Evolutionary conservation across 1,139 yeast genomes (phyloP).

Genomic region (Zygosaccharomyces pseudobailii): DNA sequence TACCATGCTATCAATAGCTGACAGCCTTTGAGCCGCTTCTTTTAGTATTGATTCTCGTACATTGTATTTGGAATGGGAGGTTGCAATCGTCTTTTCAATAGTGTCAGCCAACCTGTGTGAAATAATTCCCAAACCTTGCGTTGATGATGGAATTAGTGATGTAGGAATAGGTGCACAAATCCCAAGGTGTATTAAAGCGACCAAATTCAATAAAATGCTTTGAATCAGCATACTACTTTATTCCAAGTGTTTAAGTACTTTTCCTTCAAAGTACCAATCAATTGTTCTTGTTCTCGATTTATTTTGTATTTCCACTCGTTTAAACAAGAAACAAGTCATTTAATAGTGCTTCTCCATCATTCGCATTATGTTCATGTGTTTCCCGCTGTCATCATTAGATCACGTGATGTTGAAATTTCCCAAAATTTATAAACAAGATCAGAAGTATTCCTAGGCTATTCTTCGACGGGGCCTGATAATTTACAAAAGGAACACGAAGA

Average conservation of each 20-base stretch:
- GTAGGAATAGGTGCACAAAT: neutral
- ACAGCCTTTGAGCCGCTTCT: slow-evolving; percentile 1
- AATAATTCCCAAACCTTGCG: neutral
- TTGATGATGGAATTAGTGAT: neutral
- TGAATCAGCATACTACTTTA: neutral
- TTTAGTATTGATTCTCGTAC: neutral
- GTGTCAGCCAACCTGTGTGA: neutral
- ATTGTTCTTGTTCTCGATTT: too few species aligned
- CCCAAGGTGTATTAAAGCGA: neutral
- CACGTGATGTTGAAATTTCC: slow-evolving; percentile 15
- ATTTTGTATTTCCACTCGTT: too few species aligned
- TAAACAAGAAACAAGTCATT: too few species aligned
- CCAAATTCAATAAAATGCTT: neutral
- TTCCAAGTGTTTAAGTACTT: too few species aligned
- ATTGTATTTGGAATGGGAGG: neutral
- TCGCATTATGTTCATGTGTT: neutral
- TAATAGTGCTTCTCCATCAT: neutral
- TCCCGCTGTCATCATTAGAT: neutral
- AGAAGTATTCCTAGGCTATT: neutral
- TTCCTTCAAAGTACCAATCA: too few species aligned
- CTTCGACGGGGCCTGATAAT: too few species aligned
- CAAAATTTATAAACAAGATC: slow-evolving; percentile 1
- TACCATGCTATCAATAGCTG: neutral
- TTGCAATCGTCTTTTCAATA: neutral
- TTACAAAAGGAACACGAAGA: neutral